Evolutionary conservation across 1,284 basidiomycete genomes (phyloP), one percentile per base, ranked within the genome.

Genomic region (Coniophora puteana): DNA sequence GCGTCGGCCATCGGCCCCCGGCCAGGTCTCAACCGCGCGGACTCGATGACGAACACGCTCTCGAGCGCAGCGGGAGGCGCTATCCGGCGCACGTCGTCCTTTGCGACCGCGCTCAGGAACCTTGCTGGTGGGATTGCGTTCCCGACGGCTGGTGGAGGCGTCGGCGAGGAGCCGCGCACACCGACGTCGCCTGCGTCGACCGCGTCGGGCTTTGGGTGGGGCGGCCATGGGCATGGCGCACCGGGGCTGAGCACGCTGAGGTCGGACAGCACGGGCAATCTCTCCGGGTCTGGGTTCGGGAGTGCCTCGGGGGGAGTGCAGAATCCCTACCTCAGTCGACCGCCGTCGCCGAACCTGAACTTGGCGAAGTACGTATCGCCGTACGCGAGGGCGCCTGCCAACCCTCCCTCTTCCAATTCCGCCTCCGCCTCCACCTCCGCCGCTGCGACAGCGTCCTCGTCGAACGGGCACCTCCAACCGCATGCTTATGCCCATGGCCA

Each of bases 61-160:
- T 78, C 77, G 3, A 71, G 66, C 5, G 76, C 78, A 13, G 78
- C 83, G 12, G 66, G 76, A 5, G 82, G 68, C 53, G 86, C 85
- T 1, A 54, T 93, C 22, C 80, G 83, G 44, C 82, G 90, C 8
- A 92, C 86, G 4, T 82, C 84, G 1, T 93, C 90, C 0, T 86
- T 94, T 49, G 91, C 89, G 8, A 87, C 82, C 45, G 87, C 84
- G 1, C 67, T 94, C n/a, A 85, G 85, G 54, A 81, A 72, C 36
- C 66, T 93, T 3, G 84, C 89, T 0, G 82, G 82, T 18, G 72
- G 76, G 14, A 80, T 87, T 41, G 65, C 83, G 10, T 83, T 89
- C 62, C 83, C 83, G 3, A 59, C 72, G 3, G 60, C 65, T 1
- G n/a, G n/a, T n/a, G n/a, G n/a, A n/a, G n/a, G n/a, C n/a, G n/a